Conservation (phyloP, 495 filamentous ascomycete species). For the Niebla homalea region DNA sequence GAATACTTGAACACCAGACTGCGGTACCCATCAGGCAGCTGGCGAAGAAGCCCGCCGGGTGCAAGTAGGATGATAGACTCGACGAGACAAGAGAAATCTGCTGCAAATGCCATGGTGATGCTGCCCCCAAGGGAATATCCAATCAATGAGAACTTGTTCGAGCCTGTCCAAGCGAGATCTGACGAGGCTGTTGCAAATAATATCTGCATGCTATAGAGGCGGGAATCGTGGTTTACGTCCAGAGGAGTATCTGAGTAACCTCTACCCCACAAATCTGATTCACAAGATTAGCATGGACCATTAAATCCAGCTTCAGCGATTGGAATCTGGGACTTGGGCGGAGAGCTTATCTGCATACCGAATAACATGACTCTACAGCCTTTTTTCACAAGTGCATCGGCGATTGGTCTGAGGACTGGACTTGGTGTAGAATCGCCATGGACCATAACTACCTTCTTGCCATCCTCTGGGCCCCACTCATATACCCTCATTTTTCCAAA, state of each 20-base stretch:
- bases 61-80: slow-evolving; percentile 59
- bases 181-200: slow-evolving; percentile 59
- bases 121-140: slow-evolving; percentile 83
- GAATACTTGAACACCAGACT: slow-evolving; percentile 39
- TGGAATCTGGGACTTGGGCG: neutral
- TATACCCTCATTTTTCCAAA: slow-evolving; percentile 76
- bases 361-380: slow-evolving; percentile 79
- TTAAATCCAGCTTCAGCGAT: neutral
- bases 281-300: no score
- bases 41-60: slow-evolving; percentile 56
- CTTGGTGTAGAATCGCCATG: slow-evolving; percentile 83
- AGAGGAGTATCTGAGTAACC: slow-evolving; percentile 62
- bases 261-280: slow-evolving; percentile 49
- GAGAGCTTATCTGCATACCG: slow-evolving; percentile 31
- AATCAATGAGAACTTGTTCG: slow-evolving; percentile 50
- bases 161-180: slow-evolving; percentile 50
- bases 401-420: slow-evolving; percentile 42
- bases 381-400: slow-evolving; percentile 52
- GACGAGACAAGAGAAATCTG: slow-evolving; percentile 54
- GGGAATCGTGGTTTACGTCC: slow-evolving; percentile 54
- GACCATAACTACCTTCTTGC: slow-evolving; percentile 64
- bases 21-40: slow-evolving; percentile 35
- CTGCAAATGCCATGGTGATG: slow-evolving; percentile 60
- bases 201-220: slow-evolving; percentile 65
- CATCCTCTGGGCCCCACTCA: slow-evolving; percentile 77